phyloP scores from a whole-genome alignment of 2,329 filamentous ascomycete genomes.

The Stemphylium vesicarium region DNA sequence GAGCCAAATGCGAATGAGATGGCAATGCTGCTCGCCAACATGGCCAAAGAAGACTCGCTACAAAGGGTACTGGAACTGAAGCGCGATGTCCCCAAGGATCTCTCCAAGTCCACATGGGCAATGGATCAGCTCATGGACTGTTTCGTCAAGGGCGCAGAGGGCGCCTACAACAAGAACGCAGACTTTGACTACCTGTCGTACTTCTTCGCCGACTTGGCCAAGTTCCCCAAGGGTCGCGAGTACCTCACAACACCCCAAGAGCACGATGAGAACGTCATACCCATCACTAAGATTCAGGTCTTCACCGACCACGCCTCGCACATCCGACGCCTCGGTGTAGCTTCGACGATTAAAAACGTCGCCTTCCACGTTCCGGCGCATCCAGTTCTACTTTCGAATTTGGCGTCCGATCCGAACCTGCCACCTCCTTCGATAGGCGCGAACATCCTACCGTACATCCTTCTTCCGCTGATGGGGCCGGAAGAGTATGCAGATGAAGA shows the following conservation, averaged over 20 bases:
- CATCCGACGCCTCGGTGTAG: slow-evolving; percentile 90
- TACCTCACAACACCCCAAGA: slow-evolving; percentile 77
- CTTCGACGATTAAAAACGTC: slow-evolving; percentile 92
- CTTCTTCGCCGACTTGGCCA: slow-evolving; percentile 90
- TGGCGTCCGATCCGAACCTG: slow-evolving; percentile 38
- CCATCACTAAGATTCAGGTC: slow-evolving; percentile 88
- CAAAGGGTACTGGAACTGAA: slow-evolving; percentile 72
- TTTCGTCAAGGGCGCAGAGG: slow-evolving; percentile 90
- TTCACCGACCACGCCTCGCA: slow-evolving; percentile 90
- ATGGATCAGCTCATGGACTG: slow-evolving; percentile 94
- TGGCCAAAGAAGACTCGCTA: slow-evolving; percentile 79
- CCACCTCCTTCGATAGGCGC: slow-evolving; percentile 67
- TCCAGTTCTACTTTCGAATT: slow-evolving; percentile 65
- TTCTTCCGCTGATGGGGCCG: slow-evolving; percentile 84
- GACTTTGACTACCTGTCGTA: slow-evolving; percentile 94
- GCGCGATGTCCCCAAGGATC: slow-evolving; percentile 70
- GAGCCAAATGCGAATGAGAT: slow-evolving; percentile 85
- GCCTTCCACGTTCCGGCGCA: slow-evolving; percentile 83
- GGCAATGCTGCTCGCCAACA: slow-evolving; percentile 91
- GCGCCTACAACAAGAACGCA: slow-evolving; percentile 81
- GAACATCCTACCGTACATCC: slow-evolving; percentile 84
- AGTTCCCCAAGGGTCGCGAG: slow-evolving; percentile 72
- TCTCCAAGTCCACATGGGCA: slow-evolving; percentile 74
- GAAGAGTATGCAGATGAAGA: slow-evolving; percentile 92
- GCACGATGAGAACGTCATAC: slow-evolving; percentile 80